These are phyloP conservation scores for Hericium erinaceus DNA, from an alignment of 768 basidiomycete species.

Conservation along the genomic window DNA sequence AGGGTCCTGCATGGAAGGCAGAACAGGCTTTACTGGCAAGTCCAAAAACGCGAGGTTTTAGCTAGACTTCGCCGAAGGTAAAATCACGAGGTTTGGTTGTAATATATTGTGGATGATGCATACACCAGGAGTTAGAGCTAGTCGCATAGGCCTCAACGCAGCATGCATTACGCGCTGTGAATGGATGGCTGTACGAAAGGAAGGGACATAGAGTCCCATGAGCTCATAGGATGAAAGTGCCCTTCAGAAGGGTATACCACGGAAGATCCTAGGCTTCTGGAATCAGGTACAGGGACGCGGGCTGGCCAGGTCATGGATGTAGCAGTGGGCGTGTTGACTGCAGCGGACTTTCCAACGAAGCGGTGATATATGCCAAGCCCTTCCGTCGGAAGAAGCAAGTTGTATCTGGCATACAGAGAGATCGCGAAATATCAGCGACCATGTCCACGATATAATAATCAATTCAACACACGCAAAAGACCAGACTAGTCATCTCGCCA, in stretches of 20 bases:
- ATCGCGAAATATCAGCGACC: background rate
- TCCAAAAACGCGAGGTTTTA: constrained; percentile 4
- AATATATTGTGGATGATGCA: background rate
- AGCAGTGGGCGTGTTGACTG: too few relatives aligned
- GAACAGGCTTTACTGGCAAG: too few relatives aligned
- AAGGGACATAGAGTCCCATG: too few relatives aligned
- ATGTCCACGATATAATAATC: background rate
- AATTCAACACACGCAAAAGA: background rate
- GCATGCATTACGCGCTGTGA: background rate
- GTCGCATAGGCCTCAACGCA: background rate
- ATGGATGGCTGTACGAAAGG: too few relatives aligned
- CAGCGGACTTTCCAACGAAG: background rate
- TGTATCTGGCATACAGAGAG: background rate
- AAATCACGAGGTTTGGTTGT: background rate
- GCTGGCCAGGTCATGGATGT: too few relatives aligned
- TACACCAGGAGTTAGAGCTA: background rate
- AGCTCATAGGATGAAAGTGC: background rate
- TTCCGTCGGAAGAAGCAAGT: background rate
- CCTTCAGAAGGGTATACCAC: background rate
- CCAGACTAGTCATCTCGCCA: constrained; percentile 62
- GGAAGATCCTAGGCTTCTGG: background rate
- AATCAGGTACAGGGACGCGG: too few relatives aligned
- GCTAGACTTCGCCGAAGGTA: constrained; percentile 3
- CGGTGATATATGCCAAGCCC: background rate
- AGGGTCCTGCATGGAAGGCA: background rate